These are phyloP conservation scores for Sordariomycetes sp. DNA, from an alignment of 2,329 filamentous ascomycete genomes.

Conservation along the genomic window DNA sequence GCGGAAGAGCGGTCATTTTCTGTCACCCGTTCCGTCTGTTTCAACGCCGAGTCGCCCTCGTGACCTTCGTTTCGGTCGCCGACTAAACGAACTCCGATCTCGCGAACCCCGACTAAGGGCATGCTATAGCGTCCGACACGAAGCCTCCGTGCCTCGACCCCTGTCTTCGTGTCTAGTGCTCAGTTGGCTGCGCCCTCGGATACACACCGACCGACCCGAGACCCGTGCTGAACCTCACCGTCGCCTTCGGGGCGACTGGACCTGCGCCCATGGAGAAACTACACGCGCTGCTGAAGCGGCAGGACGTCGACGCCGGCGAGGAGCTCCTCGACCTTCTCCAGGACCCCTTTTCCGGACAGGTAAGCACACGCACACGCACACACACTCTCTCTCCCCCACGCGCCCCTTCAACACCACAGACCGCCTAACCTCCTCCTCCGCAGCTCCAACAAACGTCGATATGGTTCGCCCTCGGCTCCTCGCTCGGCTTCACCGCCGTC, in stretches of 20 bases:
- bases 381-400: too few relatives aligned
- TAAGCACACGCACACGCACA: slow-evolving; percentile 14
- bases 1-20: not conserved
- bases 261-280: not conserved
- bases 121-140: not conserved
- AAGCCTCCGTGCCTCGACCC: not conserved
- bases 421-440: slow-evolving; percentile 5
- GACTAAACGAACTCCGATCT: not conserved
- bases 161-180: not conserved
- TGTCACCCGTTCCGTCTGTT: not conserved
- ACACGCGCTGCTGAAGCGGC: not conserved
- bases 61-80: too few relatives aligned
- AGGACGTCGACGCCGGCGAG: slow-evolving; percentile 17
- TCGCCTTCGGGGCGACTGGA: not conserved
- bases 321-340: slow-evolving; percentile 34
- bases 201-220: not conserved
- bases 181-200: not conserved
- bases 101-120: not conserved
- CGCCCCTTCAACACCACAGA: not conserved
- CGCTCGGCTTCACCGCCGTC: slow-evolving; percentile 58
- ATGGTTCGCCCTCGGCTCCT: slow-evolving; percentile 67
- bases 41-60: too few relatives aligned
- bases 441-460: slow-evolving; percentile 46
- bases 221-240: not conserved
- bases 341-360: slow-evolving; percentile 34